A percentile compares a stretch with the other conserved stretches of the same genome.
Conservation (phyloP, 345 rosid genomes). For the Aquilaria sinensis region DNA sequence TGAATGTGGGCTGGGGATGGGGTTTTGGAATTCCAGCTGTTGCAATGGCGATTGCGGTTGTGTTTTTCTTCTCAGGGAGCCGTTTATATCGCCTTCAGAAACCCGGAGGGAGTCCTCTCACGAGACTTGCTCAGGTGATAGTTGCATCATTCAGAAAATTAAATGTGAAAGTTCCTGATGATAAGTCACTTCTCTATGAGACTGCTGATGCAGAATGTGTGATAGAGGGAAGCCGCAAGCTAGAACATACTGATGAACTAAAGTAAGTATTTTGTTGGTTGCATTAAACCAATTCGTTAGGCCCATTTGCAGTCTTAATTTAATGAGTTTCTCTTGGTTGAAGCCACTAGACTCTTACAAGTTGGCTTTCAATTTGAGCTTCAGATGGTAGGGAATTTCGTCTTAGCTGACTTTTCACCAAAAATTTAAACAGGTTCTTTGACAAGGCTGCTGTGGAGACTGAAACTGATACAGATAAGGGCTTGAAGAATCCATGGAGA, state of each 20-base stretch:
- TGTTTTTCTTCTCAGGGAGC: conserved; percentile 76
- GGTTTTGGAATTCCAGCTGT: conserved; percentile 90
- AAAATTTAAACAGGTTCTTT: conserved; percentile 46
- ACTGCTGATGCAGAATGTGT: conserved; percentile 50
- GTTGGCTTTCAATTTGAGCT: background rate
- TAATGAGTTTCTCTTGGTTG: background rate
- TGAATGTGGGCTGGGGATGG: conserved; percentile 98
- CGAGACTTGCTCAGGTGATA: conserved; percentile 77
- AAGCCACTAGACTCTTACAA: too few relatives aligned
- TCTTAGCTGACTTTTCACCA: background rate
- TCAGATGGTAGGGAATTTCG: background rate
- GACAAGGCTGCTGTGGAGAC: conserved; percentile 91
- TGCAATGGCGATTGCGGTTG: conserved; percentile 74
- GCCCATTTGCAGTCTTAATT: background rate
- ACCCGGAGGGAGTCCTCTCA: conserved; percentile 92
- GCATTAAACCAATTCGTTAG: background rate
- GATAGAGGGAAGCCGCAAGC: conserved; percentile 83
- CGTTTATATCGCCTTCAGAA: conserved; percentile 59
- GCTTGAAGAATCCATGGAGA: conserved; percentile 51
- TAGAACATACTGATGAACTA: conserved; percentile 62
- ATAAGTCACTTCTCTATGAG: conserved; percentile 70
- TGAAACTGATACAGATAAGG: conserved; percentile 40
- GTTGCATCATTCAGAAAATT: conserved; percentile 72
- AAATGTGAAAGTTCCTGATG: conserved; percentile 56
- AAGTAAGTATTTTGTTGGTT: conserved; percentile 27